Percentiles rank a stretch among this genome's conserved stretches.
Evolutionary conservation across 768 basidiomycete genomes (phyloP).

Genomic region (Tricholoma sp.): DNA sequence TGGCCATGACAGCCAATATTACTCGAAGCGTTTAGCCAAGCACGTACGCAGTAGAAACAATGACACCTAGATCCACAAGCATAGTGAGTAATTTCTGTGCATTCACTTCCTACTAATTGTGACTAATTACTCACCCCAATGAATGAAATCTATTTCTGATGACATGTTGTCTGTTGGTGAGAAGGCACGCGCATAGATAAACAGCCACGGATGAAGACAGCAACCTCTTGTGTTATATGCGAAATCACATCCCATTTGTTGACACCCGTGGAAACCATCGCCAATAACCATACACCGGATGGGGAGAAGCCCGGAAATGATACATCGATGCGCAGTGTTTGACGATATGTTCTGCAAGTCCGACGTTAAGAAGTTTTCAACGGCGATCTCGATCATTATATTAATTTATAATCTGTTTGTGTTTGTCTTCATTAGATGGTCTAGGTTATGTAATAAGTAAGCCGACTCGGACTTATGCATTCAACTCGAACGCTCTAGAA

Average conservation of each 20-base stretch:
- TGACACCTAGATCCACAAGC: neutral
- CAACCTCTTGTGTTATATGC: neutral
- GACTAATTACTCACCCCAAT: slow-evolving; percentile 1
- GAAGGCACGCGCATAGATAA: no score
- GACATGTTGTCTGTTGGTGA: neutral
- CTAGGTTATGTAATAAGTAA: neutral
- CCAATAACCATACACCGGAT: no score
- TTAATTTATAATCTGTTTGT: no score
- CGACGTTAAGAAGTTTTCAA: no score
- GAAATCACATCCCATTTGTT: no score
- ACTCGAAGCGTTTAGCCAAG: neutral
- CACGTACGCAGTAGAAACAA: neutral
- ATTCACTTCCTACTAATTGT: neutral
- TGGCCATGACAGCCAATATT: neutral
- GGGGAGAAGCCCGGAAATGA: no score
- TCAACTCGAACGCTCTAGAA: slow-evolving; percentile 11
- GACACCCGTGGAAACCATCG: no score
- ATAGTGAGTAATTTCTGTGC: neutral
- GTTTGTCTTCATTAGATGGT: neutral
- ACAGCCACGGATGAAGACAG: neutral
- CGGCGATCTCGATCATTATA: no score
- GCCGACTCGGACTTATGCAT: neutral
- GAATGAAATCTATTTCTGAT: neutral
- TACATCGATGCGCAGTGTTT: neutral
- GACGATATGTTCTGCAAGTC: no score